Conservation (phyloP, 2,329 filamentous ascomycete species). For the Cadophora gregata region DNA sequence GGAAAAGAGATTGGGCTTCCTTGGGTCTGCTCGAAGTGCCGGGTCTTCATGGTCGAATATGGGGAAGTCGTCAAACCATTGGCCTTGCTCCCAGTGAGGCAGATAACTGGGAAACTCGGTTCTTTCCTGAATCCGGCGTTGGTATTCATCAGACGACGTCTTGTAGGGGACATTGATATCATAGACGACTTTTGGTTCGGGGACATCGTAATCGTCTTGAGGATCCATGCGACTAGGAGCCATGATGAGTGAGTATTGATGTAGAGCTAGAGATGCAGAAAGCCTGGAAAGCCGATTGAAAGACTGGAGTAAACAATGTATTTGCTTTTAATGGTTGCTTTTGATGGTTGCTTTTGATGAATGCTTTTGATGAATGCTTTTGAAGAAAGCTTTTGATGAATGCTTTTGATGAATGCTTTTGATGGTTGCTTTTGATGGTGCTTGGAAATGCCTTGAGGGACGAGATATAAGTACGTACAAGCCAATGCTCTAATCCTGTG, state of each 20-base stretch:
- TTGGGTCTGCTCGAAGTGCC: conserved; percentile 62
- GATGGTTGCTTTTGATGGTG: not conserved
- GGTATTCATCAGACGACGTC: conserved; percentile 45
- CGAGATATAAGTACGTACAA: conserved; percentile 14
- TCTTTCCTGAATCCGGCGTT: conserved; percentile 45
- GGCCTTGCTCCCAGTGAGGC: conserved; percentile 51
- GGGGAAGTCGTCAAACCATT: conserved; percentile 53
- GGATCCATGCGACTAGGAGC: conserved; percentile 27
- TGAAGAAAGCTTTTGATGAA: not conserved
- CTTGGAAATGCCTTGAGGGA: not conserved
- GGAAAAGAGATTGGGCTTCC: conserved; percentile 64
- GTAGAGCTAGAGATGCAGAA: not conserved
- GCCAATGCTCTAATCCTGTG: conserved; percentile 17
- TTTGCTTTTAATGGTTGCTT: not conserved
- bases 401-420: not conserved
- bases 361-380: not conserved
- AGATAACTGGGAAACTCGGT: conserved; percentile 52
- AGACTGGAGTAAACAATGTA: not conserved
- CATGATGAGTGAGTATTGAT: conserved; percentile 20
- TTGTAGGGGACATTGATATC: conserved; percentile 53
- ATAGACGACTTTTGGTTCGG: conserved; percentile 41
- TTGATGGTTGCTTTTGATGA: not conserved
- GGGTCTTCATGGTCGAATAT: conserved; percentile 53
- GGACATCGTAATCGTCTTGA: conserved; percentile 21
- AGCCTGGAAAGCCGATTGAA: not conserved